phyloP scores from a whole-genome alignment of 2,329 filamentous ascomycete genomes.

The Colletotrichum australisinense region DNA sequence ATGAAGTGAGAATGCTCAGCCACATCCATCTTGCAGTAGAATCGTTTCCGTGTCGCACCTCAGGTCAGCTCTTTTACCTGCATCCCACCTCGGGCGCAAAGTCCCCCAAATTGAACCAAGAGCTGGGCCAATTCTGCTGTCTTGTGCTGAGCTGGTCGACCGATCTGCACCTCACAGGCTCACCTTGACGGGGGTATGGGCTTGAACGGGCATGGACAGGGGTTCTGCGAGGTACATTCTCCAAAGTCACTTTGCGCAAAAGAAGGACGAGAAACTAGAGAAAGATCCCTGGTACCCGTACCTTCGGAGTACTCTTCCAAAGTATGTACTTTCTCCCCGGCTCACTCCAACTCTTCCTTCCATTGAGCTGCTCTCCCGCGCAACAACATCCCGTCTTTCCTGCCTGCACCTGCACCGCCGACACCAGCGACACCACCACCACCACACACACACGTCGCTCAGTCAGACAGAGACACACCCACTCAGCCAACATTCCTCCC shows the following conservation, averaged over 20 bases:
- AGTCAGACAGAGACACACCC: slow-evolving; percentile 22
- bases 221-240: background rate
- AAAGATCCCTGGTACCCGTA: background rate
- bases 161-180: background rate
- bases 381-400: slow-evolving; percentile 24
- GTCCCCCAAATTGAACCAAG: background rate
- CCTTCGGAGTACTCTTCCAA: background rate
- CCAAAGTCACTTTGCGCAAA: slow-evolving; percentile 2
- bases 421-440: slow-evolving; percentile 26
- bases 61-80: background rate
- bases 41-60: background rate
- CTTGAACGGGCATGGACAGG: background rate
- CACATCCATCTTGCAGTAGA: background rate
- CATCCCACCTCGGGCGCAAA: background rate
- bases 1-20: slow-evolving; percentile 2
- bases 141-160: slow-evolving; percentile 1
- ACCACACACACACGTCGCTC: background rate
- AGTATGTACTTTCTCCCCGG: slow-evolving; percentile 4
- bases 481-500: background rate
- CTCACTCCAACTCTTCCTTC: slow-evolving; percentile 3
- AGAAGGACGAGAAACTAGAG: background rate
- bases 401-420: slow-evolving; percentile 5
- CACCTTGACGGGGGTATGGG: background rate
- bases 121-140: background rate
- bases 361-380: background rate